Conservation (phyloP, 331 rosid species). For the Rhamnella rubrinervis region DNA sequence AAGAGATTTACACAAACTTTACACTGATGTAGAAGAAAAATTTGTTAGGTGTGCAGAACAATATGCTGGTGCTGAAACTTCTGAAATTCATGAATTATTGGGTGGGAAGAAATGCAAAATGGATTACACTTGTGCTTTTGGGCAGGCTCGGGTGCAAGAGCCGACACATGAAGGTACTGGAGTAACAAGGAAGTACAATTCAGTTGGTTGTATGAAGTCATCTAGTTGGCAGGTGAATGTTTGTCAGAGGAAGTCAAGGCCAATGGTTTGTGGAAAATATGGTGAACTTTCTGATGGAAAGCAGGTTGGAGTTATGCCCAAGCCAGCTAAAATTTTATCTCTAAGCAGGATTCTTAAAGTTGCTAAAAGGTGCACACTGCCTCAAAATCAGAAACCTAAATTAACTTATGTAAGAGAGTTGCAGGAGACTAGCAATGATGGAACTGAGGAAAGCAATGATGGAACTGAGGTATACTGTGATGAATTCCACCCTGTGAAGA, state of each 20-base stretch:
- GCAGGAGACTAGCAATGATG: conserved; percentile 31
- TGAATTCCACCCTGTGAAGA: conserved; percentile 22
- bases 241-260: conserved; percentile 39
- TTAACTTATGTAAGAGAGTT: conserved; percentile 27
- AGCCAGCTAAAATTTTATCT: conserved; percentile 58
- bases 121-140: conserved; percentile 29
- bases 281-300: conserved; percentile 51
- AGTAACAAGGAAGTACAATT: conserved; percentile 12
- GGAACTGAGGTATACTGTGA: conserved; percentile 16
- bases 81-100: conserved; percentile 28
- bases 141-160: conserved; percentile 28
- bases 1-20: conserved; percentile 27
- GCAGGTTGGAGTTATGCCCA: conserved; percentile 25
- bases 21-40: conserved; percentile 16
- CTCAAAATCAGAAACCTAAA: conserved; percentile 22
- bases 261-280: conserved; percentile 56
- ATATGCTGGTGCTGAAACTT: conserved; percentile 25
- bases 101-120: conserved; percentile 40
- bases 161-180: conserved; percentile 21
- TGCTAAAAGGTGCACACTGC: conserved; percentile 43
- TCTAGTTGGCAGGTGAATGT: conserved; percentile 29
- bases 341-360: conserved; percentile 47
- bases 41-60: conserved; percentile 30
- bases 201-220: conserved; percentile 18
- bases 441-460: conserved; percentile 13